phyloP scores from a whole-genome alignment of 768 basidiomycete species.

The Tubosaeta sp. region DNA sequence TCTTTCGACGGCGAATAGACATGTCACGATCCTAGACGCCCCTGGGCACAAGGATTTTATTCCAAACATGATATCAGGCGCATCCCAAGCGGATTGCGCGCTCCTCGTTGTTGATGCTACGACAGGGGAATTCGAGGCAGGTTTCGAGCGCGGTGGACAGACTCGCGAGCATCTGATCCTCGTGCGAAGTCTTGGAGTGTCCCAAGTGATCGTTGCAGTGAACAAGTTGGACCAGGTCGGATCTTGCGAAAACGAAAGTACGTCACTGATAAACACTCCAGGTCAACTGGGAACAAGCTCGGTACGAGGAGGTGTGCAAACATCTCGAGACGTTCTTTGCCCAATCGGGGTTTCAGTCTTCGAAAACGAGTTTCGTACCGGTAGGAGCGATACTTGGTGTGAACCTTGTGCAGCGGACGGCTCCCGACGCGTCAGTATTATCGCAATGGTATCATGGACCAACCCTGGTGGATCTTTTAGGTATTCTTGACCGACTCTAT shows the following conservation, averaged over 20 bases:
- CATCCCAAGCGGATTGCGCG: slow-evolving; percentile 94
- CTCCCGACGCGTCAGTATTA: slow-evolving; percentile 44
- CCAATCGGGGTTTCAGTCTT: slow-evolving; percentile 80
- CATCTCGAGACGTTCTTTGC: slow-evolving; percentile 74
- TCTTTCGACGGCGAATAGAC: slow-evolving; percentile 65
- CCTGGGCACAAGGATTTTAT: slow-evolving; percentile 98
- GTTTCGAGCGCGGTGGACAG: slow-evolving; percentile 92
- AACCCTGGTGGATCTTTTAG: slow-evolving; percentile 78
- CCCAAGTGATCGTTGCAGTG: slow-evolving; percentile 85
- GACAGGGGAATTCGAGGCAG: slow-evolving; percentile 92
- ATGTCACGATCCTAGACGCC: slow-evolving; percentile 93
- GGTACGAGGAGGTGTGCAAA: slow-evolving; percentile 82
- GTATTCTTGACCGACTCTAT: slow-evolving; percentile 37
- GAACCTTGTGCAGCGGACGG: slow-evolving; percentile 60
- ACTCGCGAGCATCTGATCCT: slow-evolving; percentile 92
- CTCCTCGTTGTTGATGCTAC: slow-evolving; percentile 89
- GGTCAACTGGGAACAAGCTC: slow-evolving; percentile 83
- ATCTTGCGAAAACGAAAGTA: slow-evolving; percentile 4
- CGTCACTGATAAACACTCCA: slow-evolving; percentile 29
- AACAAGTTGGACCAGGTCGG: slow-evolving; percentile 92
- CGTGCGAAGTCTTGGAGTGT: slow-evolving; percentile 87
- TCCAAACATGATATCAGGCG: slow-evolving; percentile 99
- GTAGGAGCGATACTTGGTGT: slow-evolving; percentile 88
- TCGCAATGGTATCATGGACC: slow-evolving; percentile 81
- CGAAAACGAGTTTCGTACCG: slow-evolving; percentile 81